These are phyloP conservation scores for Diplodia mutila DNA, from an alignment of 2,329 filamentous ascomycete species.

Conservation along the genomic window DNA sequence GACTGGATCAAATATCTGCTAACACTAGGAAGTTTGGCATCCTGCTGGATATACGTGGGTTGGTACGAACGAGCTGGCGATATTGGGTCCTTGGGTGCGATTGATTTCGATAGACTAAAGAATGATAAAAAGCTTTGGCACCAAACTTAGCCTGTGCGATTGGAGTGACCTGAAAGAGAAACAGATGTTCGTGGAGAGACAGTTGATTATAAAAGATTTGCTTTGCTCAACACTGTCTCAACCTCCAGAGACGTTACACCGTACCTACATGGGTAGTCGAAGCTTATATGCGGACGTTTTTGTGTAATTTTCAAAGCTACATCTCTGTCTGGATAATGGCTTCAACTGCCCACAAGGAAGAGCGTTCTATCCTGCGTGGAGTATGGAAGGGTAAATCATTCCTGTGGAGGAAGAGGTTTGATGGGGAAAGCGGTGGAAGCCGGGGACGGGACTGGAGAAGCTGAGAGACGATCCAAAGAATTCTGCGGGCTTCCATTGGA, in stretches of 20 bases:
- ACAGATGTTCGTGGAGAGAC: not conserved
- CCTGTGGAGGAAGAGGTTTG: not conserved
- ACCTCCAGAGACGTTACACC: not conserved
- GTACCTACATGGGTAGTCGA: not conserved
- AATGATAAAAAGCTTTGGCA: constrained; percentile 9
- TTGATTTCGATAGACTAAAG: constrained; percentile 3
- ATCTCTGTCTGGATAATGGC: not conserved
- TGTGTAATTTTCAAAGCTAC: not conserved
- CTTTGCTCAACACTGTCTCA: too few relatives aligned
- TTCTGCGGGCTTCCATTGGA: constrained; percentile 14
- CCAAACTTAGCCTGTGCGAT: not conserved
- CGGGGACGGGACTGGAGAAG: not conserved
- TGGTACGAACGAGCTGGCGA: not conserved
- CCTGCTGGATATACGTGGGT: not conserved
- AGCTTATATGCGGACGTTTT: not conserved
- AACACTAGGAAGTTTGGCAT: not conserved
- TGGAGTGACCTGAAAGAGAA: not conserved
- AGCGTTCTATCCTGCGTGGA: not conserved
- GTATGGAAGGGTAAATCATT: not conserved
- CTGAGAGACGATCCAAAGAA: constrained; percentile 1
- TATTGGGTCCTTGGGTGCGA: not conserved
- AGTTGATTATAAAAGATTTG: not conserved
- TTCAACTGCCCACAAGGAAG: not conserved
- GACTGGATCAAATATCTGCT: not conserved
- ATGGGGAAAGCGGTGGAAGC: not conserved